Percentiles rank a stretch among this genome's conserved stretches.
These are phyloP conservation scores for Termitomyces sp. DNA, from an alignment of 768 basidiomycete species.

Conservation along the genomic window DNA sequence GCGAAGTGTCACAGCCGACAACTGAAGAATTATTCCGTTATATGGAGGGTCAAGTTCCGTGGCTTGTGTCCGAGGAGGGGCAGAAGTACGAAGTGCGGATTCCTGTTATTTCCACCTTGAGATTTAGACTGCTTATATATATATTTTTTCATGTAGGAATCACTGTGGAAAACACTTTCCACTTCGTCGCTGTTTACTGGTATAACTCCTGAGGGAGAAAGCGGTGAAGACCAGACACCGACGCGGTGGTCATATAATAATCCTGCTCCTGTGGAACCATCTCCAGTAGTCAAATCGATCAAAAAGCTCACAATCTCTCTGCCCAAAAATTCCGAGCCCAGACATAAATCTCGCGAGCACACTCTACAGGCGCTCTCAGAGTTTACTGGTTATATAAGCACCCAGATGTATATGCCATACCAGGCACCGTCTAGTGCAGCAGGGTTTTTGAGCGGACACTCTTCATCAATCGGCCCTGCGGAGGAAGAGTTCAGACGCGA, in stretches of 20 bases:
- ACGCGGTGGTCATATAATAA: constrained; percentile 36
- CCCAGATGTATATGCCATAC: constrained; percentile 60
- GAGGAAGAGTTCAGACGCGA: constrained; percentile 72
- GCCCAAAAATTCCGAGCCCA: constrained; percentile 25
- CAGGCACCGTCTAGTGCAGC: constrained; percentile 23
- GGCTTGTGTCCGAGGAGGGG: constrained; percentile 50
- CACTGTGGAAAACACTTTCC: constrained; percentile 59
- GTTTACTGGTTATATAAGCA: constrained; percentile 75
- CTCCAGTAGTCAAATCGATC: constrained; percentile 33
- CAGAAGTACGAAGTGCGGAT: constrained; percentile 47
- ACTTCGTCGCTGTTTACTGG: constrained; percentile 48
- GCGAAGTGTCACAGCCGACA: constrained; percentile 32
- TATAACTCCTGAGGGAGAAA: constrained; percentile 14
- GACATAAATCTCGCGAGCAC: constrained; percentile 43
- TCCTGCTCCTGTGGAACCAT: constrained; percentile 26
- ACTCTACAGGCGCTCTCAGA: constrained; percentile 63
- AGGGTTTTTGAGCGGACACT: constrained; percentile 21
- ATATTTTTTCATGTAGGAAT: constrained; percentile 24
- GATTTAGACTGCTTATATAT: neutral
- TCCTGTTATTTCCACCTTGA: neutral
- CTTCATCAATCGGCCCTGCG: constrained; percentile 26
- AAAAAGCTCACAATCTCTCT: constrained; percentile 28
- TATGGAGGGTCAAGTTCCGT: constrained; percentile 53
- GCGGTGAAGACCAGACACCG: constrained; percentile 16
- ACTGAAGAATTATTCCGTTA: constrained; percentile 56